These are phyloP conservation scores for Blastobotrys terrestris DNA, from an alignment of 805 yeast genomes.

Conservation along the genomic window DNA sequence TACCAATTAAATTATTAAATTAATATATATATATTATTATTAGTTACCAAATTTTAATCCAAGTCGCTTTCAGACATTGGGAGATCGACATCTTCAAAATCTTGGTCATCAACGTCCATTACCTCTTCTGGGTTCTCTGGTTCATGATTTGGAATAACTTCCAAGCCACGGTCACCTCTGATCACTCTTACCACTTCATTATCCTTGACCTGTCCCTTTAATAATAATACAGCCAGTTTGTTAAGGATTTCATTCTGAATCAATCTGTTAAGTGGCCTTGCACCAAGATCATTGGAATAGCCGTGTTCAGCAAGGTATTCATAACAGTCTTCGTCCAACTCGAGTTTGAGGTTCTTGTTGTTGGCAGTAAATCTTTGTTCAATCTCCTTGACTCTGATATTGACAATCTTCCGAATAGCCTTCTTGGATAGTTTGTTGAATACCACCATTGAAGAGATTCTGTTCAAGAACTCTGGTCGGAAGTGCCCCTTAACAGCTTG, in stretches of 20 bases:
- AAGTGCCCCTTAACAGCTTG: constrained; percentile 78
- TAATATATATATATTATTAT: background rate
- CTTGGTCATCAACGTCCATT: constrained; percentile 26
- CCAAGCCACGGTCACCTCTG: constrained; percentile 53
- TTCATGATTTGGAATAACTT: constrained; percentile 83
- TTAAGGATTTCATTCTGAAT: constrained; percentile 86
- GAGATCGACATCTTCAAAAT: background rate
- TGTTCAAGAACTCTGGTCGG: constrained; percentile 95
- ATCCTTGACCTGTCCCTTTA: constrained; percentile 81
- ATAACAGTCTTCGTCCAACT: constrained; percentile 68
- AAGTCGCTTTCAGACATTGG: background rate
- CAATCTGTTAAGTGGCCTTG: constrained; percentile 84
- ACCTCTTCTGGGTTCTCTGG: constrained; percentile 39
- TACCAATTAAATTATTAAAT: background rate
- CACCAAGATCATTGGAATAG: constrained; percentile 90
- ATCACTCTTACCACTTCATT: constrained; percentile 77
- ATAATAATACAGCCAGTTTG: constrained; percentile 78
- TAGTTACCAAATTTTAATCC: background rate
- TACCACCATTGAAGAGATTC: constrained; percentile 87
- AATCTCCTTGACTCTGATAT: constrained; percentile 75
- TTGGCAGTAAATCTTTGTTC: constrained; percentile 78
- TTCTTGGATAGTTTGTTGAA: constrained; percentile 89
- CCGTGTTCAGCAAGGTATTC: constrained; percentile 82
- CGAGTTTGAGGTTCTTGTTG: constrained; percentile 69
- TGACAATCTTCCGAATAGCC: constrained; percentile 88